Conservation (phyloP, 352 stramenopile genomes). For the Globisporangium polare region DNA sequence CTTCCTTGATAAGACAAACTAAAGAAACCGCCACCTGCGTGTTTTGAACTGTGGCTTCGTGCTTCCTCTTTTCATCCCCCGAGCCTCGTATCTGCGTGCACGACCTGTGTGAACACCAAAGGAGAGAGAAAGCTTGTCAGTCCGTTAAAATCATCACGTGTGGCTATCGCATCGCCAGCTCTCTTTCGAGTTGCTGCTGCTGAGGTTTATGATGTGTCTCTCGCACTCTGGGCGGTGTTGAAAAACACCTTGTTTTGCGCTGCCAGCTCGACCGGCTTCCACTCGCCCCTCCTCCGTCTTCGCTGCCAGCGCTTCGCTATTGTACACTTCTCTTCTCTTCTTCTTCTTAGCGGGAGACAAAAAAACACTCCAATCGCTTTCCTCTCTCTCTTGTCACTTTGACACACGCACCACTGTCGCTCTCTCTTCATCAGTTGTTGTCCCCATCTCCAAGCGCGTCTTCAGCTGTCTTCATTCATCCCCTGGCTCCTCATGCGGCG, state of each 20-base stretch:
- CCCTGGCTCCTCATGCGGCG: neutral
- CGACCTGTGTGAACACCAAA: neutral
- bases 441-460: neutral
- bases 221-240: slow-evolving; percentile 66
- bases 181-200: neutral
- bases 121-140: neutral
- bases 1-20: neutral
- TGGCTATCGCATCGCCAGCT: no score
- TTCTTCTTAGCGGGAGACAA: slow-evolving; percentile 21
- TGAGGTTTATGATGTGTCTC: slow-evolving; percentile 16
- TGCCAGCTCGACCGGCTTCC: slow-evolving; percentile 14
- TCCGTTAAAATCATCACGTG: neutral
- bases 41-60: neutral
- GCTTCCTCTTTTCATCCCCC: neutral
- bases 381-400: slow-evolving; percentile 7
- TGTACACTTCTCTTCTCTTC: slow-evolving; percentile 26
- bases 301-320: slow-evolving; percentile 31
- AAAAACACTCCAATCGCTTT: slow-evolving; percentile 22
- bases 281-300: slow-evolving; percentile 4
- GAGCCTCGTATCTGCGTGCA: neutral
- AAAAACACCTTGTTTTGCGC: slow-evolving; percentile 76
- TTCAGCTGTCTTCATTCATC: neutral
- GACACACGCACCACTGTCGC: no score
- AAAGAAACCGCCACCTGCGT: neutral
- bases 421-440: neutral